Percentiles rank a stretch among this genome's conserved stretches.
phyloP scores from a whole-genome alignment of 2,329 filamentous ascomycete species.

The Alternaria angustiovoidea region DNA sequence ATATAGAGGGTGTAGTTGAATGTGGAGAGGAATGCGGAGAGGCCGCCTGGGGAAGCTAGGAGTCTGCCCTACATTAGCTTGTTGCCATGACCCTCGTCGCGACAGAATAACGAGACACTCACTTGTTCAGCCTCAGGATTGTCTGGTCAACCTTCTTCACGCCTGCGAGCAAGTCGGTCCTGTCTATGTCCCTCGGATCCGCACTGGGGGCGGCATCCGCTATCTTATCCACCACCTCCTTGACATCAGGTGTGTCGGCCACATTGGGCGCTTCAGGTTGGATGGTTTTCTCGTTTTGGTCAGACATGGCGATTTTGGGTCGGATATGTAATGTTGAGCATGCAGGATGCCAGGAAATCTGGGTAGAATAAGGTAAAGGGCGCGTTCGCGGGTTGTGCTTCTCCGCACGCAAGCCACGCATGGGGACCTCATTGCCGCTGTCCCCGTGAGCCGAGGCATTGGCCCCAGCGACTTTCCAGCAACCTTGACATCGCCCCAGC shows the following conservation, averaged over 20 bases:
- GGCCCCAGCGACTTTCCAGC: neutral
- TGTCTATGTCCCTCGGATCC: constrained; percentile 22
- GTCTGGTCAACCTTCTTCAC: constrained; percentile 49
- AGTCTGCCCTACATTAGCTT: constrained; percentile 42
- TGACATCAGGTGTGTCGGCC: constrained; percentile 25
- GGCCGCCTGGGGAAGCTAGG: constrained; percentile 55
- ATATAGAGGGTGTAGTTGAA: constrained; percentile 59
- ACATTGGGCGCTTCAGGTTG: constrained; percentile 46
- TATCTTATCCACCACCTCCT: constrained; percentile 37
- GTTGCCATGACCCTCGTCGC: neutral
- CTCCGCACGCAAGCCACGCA: constrained; percentile 20
- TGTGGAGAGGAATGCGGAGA: constrained; percentile 56
- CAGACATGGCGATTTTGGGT: constrained; percentile 38
- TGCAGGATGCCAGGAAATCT: constrained; percentile 21
- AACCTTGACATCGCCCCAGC: too few relatives aligned
- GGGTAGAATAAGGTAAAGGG: constrained; percentile 22
- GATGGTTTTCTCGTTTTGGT: constrained; percentile 40
- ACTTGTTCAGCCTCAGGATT: constrained; percentile 57
- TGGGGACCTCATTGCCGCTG: constrained; percentile 4
- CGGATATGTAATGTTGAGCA: constrained; percentile 9
- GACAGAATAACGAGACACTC: neutral
- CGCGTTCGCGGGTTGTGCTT: constrained; percentile 20
- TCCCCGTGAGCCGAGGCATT: constrained; percentile 27
- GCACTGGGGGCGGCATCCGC: constrained; percentile 26
- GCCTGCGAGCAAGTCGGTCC: constrained; percentile 35